Percentiles rank a stretch among this genome's conserved stretches.
Conservation (phyloP, 805 yeast species). For the Monosporozyma aquatica region DNA sequence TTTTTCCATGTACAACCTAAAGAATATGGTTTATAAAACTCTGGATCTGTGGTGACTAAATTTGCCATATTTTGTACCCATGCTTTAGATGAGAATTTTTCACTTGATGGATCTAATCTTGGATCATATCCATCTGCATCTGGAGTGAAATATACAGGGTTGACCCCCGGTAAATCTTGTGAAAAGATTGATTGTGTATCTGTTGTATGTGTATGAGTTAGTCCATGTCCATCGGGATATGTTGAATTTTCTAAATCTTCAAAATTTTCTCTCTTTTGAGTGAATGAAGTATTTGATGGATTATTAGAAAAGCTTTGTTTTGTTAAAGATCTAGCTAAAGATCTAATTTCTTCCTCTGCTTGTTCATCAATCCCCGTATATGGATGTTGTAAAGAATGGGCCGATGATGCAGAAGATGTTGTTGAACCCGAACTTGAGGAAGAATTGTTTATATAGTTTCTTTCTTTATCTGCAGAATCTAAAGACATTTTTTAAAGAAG, state of each 20-base stretch:
- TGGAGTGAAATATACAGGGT: conserved; percentile 18
- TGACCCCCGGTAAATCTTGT: conserved; percentile 13
- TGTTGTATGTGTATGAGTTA: neutral
- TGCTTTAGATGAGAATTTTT: conserved; percentile 48
- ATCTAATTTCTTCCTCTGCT: conserved; percentile 30
- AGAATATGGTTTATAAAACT: conserved; percentile 51
- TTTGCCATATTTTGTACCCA: conserved; percentile 62
- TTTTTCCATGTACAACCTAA: conserved; percentile 52
- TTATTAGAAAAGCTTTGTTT: conserved; percentile 1
- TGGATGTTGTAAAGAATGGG: conserved; percentile 5
- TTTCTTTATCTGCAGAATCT: neutral
- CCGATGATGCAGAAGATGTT: neutral
- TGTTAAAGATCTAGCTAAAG: conserved; percentile 36
- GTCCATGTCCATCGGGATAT: too few relatives aligned
- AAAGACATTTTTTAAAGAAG: neutral
- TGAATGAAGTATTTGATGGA: neutral
- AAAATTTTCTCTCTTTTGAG: neutral
- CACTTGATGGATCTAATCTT: conserved; percentile 50
- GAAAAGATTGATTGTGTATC: conserved; percentile 14
- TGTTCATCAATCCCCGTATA: conserved; percentile 33
- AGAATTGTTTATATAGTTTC: neutral
- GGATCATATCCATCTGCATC: conserved; percentile 27
- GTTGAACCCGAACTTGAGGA: conserved; percentile 1
- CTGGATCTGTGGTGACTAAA: conserved; percentile 44
- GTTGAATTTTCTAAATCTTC: neutral